These are phyloP conservation scores for Calonectria pauciramosa DNA, from an alignment of 2,329 filamentous ascomycete genomes.

Conservation along the genomic window DNA sequence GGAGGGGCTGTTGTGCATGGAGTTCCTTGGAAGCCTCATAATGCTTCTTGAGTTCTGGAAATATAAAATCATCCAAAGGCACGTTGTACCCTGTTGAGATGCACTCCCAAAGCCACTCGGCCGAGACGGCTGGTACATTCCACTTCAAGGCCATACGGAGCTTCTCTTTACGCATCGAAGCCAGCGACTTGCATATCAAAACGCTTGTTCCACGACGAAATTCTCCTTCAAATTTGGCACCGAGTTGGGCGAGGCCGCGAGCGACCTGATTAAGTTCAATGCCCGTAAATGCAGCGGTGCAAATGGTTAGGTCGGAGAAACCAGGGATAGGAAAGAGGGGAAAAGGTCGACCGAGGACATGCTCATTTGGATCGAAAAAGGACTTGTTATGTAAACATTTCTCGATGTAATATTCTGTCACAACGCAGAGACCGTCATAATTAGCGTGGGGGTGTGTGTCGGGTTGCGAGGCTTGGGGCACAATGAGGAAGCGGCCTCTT, in stretches of 20 bases:
- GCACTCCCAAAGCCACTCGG: constrained; percentile 89
- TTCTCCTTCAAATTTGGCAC: constrained; percentile 84
- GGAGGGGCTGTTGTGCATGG: constrained; percentile 23
- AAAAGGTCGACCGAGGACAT: constrained; percentile 84
- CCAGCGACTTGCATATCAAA: constrained; percentile 77
- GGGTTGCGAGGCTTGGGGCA: constrained; percentile 65
- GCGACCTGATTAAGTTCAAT: constrained; percentile 89
- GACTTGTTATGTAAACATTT: constrained; percentile 83
- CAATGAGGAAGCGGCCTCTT: constrained; percentile 64
- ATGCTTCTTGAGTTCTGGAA: constrained; percentile 59
- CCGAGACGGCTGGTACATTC: constrained; percentile 83
- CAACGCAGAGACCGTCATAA: constrained; percentile 60
- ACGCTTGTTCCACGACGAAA: constrained; percentile 81
- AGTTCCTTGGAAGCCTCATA: constrained; percentile 34
- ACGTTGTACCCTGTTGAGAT: constrained; percentile 69
- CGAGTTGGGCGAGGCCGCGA: constrained; percentile 81
- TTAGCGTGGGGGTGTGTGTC: constrained; percentile 57
- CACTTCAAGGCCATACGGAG: constrained; percentile 81
- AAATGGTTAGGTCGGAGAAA: constrained; percentile 79
- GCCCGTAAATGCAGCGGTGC: constrained; percentile 85
- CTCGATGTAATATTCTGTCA: constrained; percentile 96
- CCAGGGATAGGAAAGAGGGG: constrained; percentile 76
- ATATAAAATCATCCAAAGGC: constrained; percentile 62
- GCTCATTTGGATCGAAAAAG: constrained; percentile 76
- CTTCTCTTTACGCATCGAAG: constrained; percentile 78